phyloP scores from a whole-genome alignment of 768 basidiomycete genomes.

The Artomyces pyxidatus region DNA sequence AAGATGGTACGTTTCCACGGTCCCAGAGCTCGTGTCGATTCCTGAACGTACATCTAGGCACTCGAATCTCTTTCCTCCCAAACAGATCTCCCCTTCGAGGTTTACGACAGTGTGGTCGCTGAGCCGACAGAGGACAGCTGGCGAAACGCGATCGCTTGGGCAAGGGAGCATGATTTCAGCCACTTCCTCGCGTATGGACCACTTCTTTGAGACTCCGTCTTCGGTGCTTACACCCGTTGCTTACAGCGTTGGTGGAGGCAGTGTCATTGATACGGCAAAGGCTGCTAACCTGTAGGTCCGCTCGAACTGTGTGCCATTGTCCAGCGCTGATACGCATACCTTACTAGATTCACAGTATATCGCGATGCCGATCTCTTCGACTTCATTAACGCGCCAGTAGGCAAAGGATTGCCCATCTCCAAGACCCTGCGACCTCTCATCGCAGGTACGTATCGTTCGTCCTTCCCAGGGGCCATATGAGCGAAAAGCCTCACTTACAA shows the following conservation, averaged over 20 bases:
- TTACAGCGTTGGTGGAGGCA: slow-evolving; percentile 83
- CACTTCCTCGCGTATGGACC: slow-evolving; percentile 75
- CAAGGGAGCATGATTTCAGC: slow-evolving; percentile 79
- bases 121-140: slow-evolving; percentile 92
- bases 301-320: too few relatives aligned
- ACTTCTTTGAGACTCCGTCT: too few relatives aligned
- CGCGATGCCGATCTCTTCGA: slow-evolving; percentile 90
- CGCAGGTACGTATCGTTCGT: slow-evolving; percentile 40
- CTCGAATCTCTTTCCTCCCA: slow-evolving; percentile 75
- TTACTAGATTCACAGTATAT: slow-evolving; percentile 74
- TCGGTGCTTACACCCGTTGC: neutral
- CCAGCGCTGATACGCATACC: neutral
- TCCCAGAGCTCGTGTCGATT: too few relatives aligned
- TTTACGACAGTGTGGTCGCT: slow-evolving; percentile 73
- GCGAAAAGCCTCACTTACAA: neutral
- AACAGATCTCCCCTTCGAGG: slow-evolving; percentile 66
- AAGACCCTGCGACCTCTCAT: slow-evolving; percentile 76
- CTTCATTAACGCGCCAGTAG: slow-evolving; percentile 94
- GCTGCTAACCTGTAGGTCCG: slow-evolving; percentile 76
- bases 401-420: slow-evolving; percentile 81
- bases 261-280: slow-evolving; percentile 94
- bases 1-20: slow-evolving; percentile 46
- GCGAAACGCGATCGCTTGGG: slow-evolving; percentile 83
- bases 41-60: slow-evolving; percentile 36
- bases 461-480: neutral